Conservation (phyloP, 495 filamentous ascomycete genomes). For the Tuber microsphaerosporum region DNA sequence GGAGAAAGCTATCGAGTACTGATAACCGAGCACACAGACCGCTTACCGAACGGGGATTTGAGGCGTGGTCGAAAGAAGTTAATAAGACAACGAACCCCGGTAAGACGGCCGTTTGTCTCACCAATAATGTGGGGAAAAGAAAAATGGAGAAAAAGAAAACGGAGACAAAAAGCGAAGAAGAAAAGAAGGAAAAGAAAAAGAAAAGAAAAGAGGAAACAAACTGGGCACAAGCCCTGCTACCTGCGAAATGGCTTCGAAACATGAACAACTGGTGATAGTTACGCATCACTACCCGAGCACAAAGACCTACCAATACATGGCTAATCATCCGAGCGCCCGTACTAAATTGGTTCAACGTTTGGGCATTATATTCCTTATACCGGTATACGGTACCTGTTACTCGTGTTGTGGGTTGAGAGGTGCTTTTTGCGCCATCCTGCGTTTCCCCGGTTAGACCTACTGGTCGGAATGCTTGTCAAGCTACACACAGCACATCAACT, state of each 20-base stretch:
- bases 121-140: background rate
- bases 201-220: constrained; percentile 15
- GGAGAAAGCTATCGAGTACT: background rate
- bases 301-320: background rate
- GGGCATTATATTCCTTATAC: no score
- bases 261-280: background rate
- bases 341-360: no score
- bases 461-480: constrained; percentile 9
- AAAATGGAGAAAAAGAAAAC: background rate
- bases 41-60: background rate
- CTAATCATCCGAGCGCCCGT: no score
- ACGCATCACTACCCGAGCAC: background rate
- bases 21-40: background rate
- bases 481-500: background rate
- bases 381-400: no score
- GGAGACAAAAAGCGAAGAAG: background rate
- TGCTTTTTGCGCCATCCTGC: constrained; percentile 28
- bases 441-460: constrained; percentile 9
- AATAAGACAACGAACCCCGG: background rate
- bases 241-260: background rate
- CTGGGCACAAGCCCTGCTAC: background rate
- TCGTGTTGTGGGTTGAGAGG: background rate
- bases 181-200: background rate
- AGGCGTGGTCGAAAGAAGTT: background rate
- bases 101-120: constrained; percentile 1